Evolutionary conservation across 2,329 filamentous ascomycete species (phyloP).

Genomic region (Stachybotrys echinatus): DNA sequence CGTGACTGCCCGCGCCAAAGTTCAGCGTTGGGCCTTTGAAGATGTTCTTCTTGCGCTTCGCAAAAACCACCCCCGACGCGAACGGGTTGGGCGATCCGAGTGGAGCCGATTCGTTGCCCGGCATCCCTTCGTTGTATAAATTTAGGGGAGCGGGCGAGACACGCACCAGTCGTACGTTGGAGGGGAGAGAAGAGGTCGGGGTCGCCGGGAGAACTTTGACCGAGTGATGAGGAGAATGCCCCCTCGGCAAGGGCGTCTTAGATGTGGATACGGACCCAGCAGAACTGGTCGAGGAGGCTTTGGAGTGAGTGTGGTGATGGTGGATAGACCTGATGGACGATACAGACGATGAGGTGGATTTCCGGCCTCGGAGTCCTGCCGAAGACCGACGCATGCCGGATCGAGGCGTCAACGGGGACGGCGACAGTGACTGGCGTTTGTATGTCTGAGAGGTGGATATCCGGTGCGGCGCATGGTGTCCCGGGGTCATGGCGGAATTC

Average conservation of each 20-base stretch:
- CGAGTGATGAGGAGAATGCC: constrained; percentile 78
- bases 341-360: constrained; percentile 92
- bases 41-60: constrained; percentile 72
- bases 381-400: constrained; percentile 81
- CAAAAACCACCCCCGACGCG: constrained; percentile 64
- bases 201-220: constrained; percentile 95
- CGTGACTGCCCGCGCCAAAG: constrained; percentile 36
- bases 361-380: constrained; percentile 78
- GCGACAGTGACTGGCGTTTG: constrained; percentile 77
- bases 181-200: constrained; percentile 74
- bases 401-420: constrained; percentile 81
- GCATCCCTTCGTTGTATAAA: constrained; percentile 55
- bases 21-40: constrained; percentile 76
- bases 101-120: constrained; percentile 34
- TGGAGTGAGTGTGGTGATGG: constrained; percentile 84
- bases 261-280: constrained; percentile 68
- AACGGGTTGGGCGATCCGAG: constrained; percentile 55
- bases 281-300: constrained; percentile 88
- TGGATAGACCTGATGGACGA: constrained; percentile 91
- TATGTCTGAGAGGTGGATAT: constrained; percentile 36
- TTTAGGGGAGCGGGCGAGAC: constrained; percentile 45
- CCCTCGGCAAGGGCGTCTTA: constrained; percentile 57
- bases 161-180: constrained; percentile 78
- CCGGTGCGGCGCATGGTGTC: constrained; percentile 19
- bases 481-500: constrained; percentile 19